A percentile compares a stretch with the other conserved stretches of the same genome.
phyloP scores from a whole-genome alignment of 2,329 filamentous ascomycete genomes.

The Paraphaeosphaeria minitans region DNA sequence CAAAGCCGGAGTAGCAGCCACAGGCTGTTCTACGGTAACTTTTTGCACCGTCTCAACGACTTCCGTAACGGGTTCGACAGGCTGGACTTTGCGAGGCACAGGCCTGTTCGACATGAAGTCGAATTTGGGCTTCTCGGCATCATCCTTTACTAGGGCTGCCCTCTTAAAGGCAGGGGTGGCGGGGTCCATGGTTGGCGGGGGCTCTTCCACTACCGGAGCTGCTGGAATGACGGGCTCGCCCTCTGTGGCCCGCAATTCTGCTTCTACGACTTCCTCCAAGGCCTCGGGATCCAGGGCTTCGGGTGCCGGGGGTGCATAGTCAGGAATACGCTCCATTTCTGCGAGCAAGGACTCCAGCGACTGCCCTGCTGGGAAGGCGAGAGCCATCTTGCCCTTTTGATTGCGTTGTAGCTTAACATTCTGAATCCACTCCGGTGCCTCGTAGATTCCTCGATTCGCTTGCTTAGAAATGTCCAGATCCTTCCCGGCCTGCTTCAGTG shows the following conservation, averaged over 20 bases:
- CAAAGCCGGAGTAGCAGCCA: background rate
- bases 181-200: constrained; percentile 33
- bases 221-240: constrained; percentile 19
- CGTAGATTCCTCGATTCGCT: constrained; percentile 36
- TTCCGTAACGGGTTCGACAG: constrained; percentile 9
- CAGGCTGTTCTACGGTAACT: constrained; percentile 3
- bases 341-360: constrained; percentile 29
- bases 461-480: constrained; percentile 33
- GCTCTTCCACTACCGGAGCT: constrained; percentile 14
- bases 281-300: constrained; percentile 17
- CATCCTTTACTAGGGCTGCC: constrained; percentile 35
- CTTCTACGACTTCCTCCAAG: constrained; percentile 15
- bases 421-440: constrained; percentile 33
- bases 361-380: constrained; percentile 28
- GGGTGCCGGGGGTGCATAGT: constrained; percentile 11
- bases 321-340: constrained; percentile 28
- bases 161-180: constrained; percentile 31
- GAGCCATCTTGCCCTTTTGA: constrained; percentile 25
- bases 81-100: constrained; percentile 32
- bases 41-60: constrained; percentile 9
- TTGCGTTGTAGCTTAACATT: constrained; percentile 33
- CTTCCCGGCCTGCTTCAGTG: constrained; percentile 46
- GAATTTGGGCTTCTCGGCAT: constrained; percentile 37
- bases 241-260: constrained; percentile 29
- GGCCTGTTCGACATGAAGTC: constrained; percentile 46